These are phyloP conservation scores for Prototheca wickerhamii DNA, from an alignment of 163 green algal genomes.

Conservation along the genomic window DNA sequence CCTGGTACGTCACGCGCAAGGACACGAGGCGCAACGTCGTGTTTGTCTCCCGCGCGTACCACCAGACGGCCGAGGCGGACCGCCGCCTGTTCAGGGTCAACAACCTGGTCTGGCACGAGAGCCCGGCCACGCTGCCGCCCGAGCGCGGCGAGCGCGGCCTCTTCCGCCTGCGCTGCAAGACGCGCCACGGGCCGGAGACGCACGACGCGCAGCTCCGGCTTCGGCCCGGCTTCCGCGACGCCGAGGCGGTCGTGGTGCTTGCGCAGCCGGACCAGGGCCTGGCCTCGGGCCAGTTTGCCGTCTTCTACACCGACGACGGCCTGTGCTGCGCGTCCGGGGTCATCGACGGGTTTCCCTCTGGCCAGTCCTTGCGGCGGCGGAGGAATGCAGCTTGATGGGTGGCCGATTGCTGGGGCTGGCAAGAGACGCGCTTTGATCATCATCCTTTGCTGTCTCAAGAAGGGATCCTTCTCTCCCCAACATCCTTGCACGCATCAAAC, in stretches of 20 bases:
- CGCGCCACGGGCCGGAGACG: slow-evolving; percentile 73
- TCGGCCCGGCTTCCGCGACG: background rate
- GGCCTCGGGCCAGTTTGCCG: slow-evolving; percentile 88
- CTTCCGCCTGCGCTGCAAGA: slow-evolving; percentile 51
- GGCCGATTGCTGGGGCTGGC: background rate
- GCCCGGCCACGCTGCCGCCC: background rate
- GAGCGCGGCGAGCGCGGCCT: background rate
- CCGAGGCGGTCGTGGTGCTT: slow-evolving; percentile 38
- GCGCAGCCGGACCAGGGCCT: slow-evolving; percentile 84
- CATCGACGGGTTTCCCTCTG: slow-evolving; percentile 22
- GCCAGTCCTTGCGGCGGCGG: background rate
- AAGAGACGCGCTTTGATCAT: background rate
- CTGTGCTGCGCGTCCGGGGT: slow-evolving; percentile 71
- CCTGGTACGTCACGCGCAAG: slow-evolving; percentile 92
- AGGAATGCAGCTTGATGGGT: background rate
- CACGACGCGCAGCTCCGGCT: slow-evolving; percentile 55
- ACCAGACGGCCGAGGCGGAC: slow-evolving; percentile 39
- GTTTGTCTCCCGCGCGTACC: slow-evolving; percentile 75
- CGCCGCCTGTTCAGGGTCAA: slow-evolving; percentile 48
- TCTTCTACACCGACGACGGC: slow-evolving; percentile 87
- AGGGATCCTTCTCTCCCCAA: background rate
- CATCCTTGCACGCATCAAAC: background rate
- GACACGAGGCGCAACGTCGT: slow-evolving; percentile 74
- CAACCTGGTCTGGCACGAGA: slow-evolving; percentile 60
- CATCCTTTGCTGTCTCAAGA: background rate